phyloP scores from a whole-genome alignment of 495 filamentous ascomycete species.

The Xylaria bambusicola region DNA sequence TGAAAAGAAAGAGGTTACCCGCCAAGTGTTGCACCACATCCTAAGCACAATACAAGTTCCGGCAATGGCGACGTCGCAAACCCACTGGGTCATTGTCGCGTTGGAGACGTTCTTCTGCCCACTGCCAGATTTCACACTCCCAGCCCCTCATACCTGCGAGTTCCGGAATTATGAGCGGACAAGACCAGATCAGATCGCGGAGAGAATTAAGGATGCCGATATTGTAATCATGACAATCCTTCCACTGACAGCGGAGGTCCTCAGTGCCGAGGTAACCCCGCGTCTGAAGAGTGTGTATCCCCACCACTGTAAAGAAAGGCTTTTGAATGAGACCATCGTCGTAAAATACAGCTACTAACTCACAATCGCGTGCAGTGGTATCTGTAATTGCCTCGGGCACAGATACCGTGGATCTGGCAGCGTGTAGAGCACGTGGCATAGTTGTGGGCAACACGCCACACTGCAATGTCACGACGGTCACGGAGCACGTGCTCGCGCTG shows the following conservation, averaged over 20 bases:
- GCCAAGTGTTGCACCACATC: no score
- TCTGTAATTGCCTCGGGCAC: constrained; percentile 54
- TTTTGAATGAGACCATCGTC: no score
- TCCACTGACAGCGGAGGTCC: constrained; percentile 38
- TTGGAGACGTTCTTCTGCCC: constrained; percentile 50
- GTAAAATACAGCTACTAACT: neutral
- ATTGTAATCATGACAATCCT: constrained; percentile 49
- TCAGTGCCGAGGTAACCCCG: constrained; percentile 38
- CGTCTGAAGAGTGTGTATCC: constrained; percentile 33
- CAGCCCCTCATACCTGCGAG: constrained; percentile 40
- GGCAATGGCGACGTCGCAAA: constrained; percentile 13
- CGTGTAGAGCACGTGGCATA: constrained; percentile 46
- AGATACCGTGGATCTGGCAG: constrained; percentile 52
- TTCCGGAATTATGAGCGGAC: constrained; percentile 34
- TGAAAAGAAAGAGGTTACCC: no score
- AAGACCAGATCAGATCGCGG: constrained; percentile 32
- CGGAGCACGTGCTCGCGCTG: constrained; percentile 56
- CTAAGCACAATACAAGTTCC: no score
- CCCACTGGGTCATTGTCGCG: constrained; percentile 46
- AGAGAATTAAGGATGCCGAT: constrained; percentile 48
- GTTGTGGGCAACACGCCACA: constrained; percentile 50
- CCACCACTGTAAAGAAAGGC: neutral
- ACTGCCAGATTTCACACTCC: constrained; percentile 44
- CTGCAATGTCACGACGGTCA: constrained; percentile 53
- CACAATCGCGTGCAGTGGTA: constrained; percentile 31